These are phyloP conservation scores for Colletotrichum aenigma DNA, from an alignment of 2,329 filamentous ascomycete genomes.

Conservation along the genomic window DNA sequence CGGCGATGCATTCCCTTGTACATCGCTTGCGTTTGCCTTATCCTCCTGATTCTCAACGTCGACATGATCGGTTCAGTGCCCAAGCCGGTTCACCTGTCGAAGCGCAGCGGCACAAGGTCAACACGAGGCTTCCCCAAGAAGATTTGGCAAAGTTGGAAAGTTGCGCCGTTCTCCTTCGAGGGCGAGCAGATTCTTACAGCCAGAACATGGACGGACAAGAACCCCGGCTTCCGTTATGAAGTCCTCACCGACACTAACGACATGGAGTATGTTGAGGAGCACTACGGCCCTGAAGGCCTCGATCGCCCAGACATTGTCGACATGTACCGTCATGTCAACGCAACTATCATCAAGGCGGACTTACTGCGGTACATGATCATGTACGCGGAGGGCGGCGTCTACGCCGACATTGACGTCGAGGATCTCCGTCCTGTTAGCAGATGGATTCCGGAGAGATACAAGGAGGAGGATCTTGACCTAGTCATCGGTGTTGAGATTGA, in stretches of 20 bases:
- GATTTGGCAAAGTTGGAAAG: constrained; percentile 81
- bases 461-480: constrained; percentile 70
- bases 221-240: constrained; percentile 70
- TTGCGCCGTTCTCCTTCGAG: constrained; percentile 69
- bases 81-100: constrained; percentile 22
- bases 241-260: constrained; percentile 74
- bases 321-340: constrained; percentile 62
- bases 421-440: constrained; percentile 37
- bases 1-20: constrained; percentile 52
- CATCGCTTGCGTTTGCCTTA: constrained; percentile 43
- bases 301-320: constrained; percentile 70
- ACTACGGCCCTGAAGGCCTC: constrained; percentile 68
- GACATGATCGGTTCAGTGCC: constrained; percentile 39
- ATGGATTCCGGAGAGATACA: constrained; percentile 54
- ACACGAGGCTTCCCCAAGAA: constrained; percentile 62
- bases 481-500: constrained; percentile 75
- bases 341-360: constrained; percentile 70
- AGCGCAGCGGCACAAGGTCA: constrained; percentile 21
- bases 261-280: constrained; percentile 68
- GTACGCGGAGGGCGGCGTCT: constrained; percentile 80
- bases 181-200: constrained; percentile 64
- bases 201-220: constrained; percentile 69
- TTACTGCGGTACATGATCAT: constrained; percentile 74
- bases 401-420: constrained; percentile 56
- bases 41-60: constrained; percentile 52